Percentiles rank a stretch among this genome's conserved stretches.
Evolutionary conservation across 225 moss, liverwort and hornwort genomes (phyloP).

Genomic region (Climacium dendroides): DNA sequence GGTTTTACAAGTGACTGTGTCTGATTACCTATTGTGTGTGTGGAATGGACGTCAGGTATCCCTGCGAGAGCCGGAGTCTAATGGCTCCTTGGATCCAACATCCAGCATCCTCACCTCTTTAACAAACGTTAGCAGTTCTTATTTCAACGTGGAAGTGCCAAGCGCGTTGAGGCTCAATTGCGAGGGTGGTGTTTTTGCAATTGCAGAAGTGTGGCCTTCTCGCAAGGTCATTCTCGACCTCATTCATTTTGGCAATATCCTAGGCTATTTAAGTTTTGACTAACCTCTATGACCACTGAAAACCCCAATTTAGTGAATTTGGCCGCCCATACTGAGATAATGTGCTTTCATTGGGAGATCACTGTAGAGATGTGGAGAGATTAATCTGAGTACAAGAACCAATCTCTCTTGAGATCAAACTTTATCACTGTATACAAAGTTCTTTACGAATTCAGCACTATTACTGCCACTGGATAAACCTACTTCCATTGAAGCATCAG

Average conservation of each 20-base stretch:
- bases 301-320: background rate
- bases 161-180: background rate
- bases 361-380: background rate
- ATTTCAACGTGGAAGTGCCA: slow-evolving; percentile 35
- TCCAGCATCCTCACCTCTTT: slow-evolving; percentile 12
- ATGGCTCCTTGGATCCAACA: background rate
- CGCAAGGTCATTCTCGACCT: slow-evolving; percentile 42
- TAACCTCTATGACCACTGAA: background rate
- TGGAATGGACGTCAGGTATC: slow-evolving; percentile 18
- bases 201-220: slow-evolving; percentile 85
- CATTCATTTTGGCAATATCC: background rate
- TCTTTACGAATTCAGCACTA: background rate
- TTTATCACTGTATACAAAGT: background rate
- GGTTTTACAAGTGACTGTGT: background rate
- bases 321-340: background rate
- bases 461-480: background rate
- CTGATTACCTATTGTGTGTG: background rate
- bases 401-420: background rate
- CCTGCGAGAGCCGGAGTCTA: slow-evolving; percentile 9
- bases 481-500: background rate
- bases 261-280: background rate
- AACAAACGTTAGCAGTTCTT: slow-evolving; percentile 12
- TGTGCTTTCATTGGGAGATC: background rate
- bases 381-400: background rate
- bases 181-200: slow-evolving; percentile 38